Percentiles rank a stretch among this genome's conserved stretches.
Evolutionary conservation across 768 basidiomycete species (phyloP).

Genomic region (Cystofilobasidium capitatum): DNA sequence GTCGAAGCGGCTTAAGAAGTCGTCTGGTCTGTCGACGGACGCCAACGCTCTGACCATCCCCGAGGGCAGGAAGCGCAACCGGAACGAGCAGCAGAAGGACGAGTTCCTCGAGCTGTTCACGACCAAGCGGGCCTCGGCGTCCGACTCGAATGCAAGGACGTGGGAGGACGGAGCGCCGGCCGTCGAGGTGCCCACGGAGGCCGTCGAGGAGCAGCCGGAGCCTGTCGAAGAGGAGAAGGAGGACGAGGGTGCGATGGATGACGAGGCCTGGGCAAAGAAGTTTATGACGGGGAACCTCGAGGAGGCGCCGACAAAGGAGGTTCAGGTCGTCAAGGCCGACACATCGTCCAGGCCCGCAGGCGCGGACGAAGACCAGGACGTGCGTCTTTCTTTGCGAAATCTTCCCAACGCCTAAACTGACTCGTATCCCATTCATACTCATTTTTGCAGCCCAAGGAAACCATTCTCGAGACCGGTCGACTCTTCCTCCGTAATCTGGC

Average conservation of each 20-base stretch:
- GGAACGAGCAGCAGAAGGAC: slow-evolving; percentile 8
- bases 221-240: slow-evolving; percentile 31
- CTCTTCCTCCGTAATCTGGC: slow-evolving; percentile 93
- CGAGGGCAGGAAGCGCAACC: slow-evolving; percentile 41
- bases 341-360: slow-evolving; percentile 30
- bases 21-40: slow-evolving; percentile 36
- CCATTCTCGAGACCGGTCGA: slow-evolving; percentile 63
- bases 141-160: slow-evolving; percentile 46
- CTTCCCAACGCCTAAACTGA: not conserved
- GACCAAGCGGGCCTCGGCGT: slow-evolving; percentile 2
- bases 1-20: slow-evolving; percentile 20
- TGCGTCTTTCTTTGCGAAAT: slow-evolving; percentile 1
- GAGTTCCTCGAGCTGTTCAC: slow-evolving; percentile 10
- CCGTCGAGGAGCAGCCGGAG: slow-evolving; percentile 24
- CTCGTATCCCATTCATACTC: not conserved
- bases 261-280: slow-evolving; percentile 11
- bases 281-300: slow-evolving; percentile 36
- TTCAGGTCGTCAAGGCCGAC: slow-evolving; percentile 45
- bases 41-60: slow-evolving; percentile 26
- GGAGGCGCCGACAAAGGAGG: slow-evolving; percentile 45
- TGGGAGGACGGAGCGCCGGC: slow-evolving; percentile 50
- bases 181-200: not conserved
- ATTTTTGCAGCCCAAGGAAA: slow-evolving; percentile 35
- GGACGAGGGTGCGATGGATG: slow-evolving; percentile 21
- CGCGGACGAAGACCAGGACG: slow-evolving; percentile 16